These are phyloP conservation scores for Hansenula sp. DNA, from an alignment of 1,139 yeast genomes.

Conservation along the genomic window DNA sequence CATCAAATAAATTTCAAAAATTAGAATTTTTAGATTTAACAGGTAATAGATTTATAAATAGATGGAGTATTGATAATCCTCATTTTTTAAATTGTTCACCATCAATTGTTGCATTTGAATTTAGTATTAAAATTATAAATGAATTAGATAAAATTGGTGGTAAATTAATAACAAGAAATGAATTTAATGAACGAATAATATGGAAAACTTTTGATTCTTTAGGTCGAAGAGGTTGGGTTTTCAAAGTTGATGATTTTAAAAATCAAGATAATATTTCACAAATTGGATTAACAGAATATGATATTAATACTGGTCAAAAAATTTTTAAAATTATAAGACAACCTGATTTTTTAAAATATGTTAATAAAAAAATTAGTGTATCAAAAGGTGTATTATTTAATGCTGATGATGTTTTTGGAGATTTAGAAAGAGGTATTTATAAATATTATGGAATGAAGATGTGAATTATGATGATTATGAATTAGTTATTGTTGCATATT, in stretches of 20 bases:
- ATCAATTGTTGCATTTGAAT: constrained; percentile 35
- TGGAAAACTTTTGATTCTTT: constrained; percentile 42
- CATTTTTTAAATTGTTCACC: constrained; percentile 37
- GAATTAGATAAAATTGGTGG: constrained; percentile 45
- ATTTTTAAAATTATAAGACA: constrained; percentile 49
- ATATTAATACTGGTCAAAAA: constrained; percentile 63
- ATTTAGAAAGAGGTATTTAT: constrained; percentile 68
- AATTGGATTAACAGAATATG: constrained; percentile 43
- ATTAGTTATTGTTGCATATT: too few relatives aligned
- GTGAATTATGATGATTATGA: too few relatives aligned
- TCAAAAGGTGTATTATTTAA: constrained; percentile 44
- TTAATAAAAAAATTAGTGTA: constrained; percentile 58
- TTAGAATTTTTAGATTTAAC: constrained; percentile 47
- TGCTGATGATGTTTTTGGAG: constrained; percentile 57
- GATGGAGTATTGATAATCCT: constrained; percentile 51
- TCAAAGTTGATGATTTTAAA: constrained; percentile 38
- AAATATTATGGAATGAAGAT: constrained; percentile 51
- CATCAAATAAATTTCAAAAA: constrained; percentile 23
- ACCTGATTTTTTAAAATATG: constrained; percentile 59
- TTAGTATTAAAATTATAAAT: constrained; percentile 43
- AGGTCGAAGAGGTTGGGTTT: constrained; percentile 85
- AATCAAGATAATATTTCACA: constrained; percentile 28
- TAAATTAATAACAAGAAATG: constrained; percentile 39
- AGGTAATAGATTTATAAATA: constrained; percentile 41
- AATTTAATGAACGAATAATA: constrained; percentile 39